phyloP scores from a whole-genome alignment of 2,329 filamentous ascomycete genomes.

The Penicillium sclerotiorum region DNA sequence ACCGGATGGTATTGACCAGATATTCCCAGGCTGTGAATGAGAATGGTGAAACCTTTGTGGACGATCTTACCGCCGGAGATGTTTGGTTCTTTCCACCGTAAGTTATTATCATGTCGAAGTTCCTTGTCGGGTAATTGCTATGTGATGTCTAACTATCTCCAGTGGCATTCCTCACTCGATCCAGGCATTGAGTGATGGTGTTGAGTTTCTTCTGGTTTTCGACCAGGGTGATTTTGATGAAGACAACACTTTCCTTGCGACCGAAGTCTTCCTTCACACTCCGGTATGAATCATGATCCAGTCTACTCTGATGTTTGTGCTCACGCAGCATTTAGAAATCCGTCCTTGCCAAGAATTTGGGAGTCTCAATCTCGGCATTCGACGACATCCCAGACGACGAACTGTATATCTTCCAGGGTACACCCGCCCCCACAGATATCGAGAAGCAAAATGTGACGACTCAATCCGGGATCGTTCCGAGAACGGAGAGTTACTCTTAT shows the following conservation, averaged over 20 bases:
- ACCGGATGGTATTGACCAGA: background rate
- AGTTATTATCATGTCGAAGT: slow-evolving; percentile 5
- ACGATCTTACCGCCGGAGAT: slow-evolving; percentile 75
- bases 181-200: slow-evolving; percentile 70
- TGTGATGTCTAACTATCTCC: background rate
- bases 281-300: slow-evolving; percentile 25
- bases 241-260: slow-evolving; percentile 74
- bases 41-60: slow-evolving; percentile 75
- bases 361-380: slow-evolving; percentile 55
- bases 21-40: slow-evolving; percentile 34
- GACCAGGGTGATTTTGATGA: slow-evolving; percentile 63
- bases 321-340: slow-evolving; percentile 34
- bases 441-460: slow-evolving; percentile 63
- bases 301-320: background rate
- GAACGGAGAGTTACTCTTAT: slow-evolving; percentile 68
- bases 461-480: slow-evolving; percentile 67
- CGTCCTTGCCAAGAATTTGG: slow-evolving; percentile 60
- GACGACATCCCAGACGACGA: slow-evolving; percentile 65
- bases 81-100: slow-evolving; percentile 77
- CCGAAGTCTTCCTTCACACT: slow-evolving; percentile 60
- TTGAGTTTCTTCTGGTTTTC: slow-evolving; percentile 66
- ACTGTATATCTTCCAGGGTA: slow-evolving; percentile 78
- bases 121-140: too few relatives aligned
- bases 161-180: slow-evolving; percentile 73
- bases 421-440: slow-evolving; percentile 63